Conservation (phyloP, 805 yeast species). For the Sungouiozyma ichnusensis region DNA sequence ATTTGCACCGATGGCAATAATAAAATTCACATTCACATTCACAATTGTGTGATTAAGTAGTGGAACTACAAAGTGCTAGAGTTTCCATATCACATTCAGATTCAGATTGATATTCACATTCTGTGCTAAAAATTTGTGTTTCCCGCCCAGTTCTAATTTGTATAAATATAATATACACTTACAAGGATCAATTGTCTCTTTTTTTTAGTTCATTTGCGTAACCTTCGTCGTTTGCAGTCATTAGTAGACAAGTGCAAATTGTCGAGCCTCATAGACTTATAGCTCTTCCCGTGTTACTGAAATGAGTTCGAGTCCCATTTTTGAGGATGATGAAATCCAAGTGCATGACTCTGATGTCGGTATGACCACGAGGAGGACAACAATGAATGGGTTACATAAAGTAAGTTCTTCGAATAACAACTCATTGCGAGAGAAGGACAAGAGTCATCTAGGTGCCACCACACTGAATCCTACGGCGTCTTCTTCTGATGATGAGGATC, state of each 20-base stretch:
- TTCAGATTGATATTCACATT: background rate
- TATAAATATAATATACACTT: no score
- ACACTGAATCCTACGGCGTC: constrained; percentile 1
- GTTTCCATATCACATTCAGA: no score
- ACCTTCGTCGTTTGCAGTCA: no score
- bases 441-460: background rate
- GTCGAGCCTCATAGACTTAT: background rate
- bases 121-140: background rate
- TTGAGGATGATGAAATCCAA: background rate
- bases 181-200: no score
- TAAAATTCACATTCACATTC: background rate
- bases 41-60: no score
- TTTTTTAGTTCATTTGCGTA: no score
- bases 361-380: background rate
- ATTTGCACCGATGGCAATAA: background rate
- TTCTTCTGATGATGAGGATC: constrained; percentile 8
- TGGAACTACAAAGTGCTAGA: no score
- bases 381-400: background rate
- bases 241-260: no score
- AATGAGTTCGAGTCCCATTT: background rate
- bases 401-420: background rate
- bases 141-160: no score
- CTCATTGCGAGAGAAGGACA: background rate
- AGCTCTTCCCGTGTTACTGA: background rate
- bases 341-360: background rate